Conservation (phyloP, 2,329 filamentous ascomycete species). For the Grosmannia penicillata region DNA sequence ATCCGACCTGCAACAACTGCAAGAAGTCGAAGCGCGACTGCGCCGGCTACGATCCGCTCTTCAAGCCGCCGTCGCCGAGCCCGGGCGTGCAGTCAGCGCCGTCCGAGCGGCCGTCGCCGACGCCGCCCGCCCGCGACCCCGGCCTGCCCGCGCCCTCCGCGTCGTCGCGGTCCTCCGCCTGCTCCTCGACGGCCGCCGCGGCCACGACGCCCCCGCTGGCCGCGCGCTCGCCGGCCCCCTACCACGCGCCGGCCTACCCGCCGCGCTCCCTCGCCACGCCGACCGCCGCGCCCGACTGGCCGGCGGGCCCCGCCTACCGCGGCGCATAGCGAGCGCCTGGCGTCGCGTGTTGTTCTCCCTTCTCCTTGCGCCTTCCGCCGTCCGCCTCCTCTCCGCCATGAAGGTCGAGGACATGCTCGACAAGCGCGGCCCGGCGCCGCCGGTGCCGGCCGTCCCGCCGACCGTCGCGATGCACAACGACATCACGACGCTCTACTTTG, state of each 20-base stretch:
- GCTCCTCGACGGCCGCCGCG: not conserved
- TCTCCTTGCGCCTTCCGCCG: not conserved
- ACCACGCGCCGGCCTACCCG: not conserved
- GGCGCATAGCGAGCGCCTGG: not conserved
- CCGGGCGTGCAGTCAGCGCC: constrained; percentile 2
- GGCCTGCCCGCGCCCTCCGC: not conserved
- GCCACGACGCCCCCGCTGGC: too few species aligned
- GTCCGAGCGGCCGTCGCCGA: not conserved
- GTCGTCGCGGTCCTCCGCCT: constrained; percentile 14
- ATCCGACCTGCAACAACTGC: constrained; percentile 83
- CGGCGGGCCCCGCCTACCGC: too few species aligned
- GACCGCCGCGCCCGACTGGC: not conserved
- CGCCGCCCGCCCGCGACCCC: not conserved
- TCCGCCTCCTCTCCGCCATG: constrained; percentile 28
- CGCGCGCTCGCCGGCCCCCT: too few species aligned
- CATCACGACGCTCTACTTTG: constrained; percentile 56
- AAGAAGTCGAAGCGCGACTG: constrained; percentile 81
- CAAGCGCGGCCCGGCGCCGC: constrained; percentile 42
- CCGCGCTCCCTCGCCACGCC: constrained; percentile 3
- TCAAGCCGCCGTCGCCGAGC: constrained; percentile 49
- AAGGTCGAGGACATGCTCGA: constrained; percentile 60
- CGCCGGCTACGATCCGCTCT: constrained; percentile 75
- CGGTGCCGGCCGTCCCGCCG: constrained; percentile 36
- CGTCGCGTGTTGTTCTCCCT: not conserved
- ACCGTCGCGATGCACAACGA: constrained; percentile 43